Percentiles rank a stretch among this genome's conserved stretches.
phyloP scores from a whole-genome alignment of 352 stramenopile genomes.

The Pythium apleroticum region DNA sequence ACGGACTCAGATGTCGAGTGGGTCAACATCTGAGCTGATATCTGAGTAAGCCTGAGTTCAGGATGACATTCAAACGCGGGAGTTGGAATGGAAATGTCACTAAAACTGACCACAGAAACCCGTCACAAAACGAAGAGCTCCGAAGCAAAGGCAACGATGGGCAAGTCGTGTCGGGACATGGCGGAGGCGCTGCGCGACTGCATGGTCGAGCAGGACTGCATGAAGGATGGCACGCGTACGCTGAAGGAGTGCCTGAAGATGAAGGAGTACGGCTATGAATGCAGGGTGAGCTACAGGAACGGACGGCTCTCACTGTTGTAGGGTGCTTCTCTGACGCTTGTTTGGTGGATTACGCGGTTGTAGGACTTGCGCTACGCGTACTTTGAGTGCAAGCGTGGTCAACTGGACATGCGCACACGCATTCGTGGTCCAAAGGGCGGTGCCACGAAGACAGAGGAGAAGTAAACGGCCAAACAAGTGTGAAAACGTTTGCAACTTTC shows the following conservation, averaged over 20 bases:
- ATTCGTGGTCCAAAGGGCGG: conserved; percentile 80
- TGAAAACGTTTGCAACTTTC: not conserved
- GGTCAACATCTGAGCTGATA: not conserved
- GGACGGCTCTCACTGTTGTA: not conserved
- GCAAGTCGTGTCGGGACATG: conserved; percentile 84
- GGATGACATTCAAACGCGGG: not conserved
- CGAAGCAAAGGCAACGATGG: conserved; percentile 38
- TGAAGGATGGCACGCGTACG: conserved; percentile 68
- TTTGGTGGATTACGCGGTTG: not conserved
- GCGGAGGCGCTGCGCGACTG: conserved; percentile 77
- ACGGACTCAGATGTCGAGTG: conserved; percentile 4
- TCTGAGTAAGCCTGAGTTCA: not conserved
- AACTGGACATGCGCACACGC: conserved; percentile 82
- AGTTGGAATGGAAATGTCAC: not conserved
- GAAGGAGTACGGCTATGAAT: conserved; percentile 67
- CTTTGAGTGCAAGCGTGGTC: conserved; percentile 84
- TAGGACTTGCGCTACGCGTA: conserved; percentile 78
- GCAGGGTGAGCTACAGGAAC: conserved; percentile 39
- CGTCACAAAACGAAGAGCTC: not conserved
- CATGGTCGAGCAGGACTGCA: conserved; percentile 78
- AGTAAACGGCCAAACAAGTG: conserved; percentile 14
- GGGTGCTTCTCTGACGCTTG: no score
- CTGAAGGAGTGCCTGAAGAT: conserved; percentile 79
- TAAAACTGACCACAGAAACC: not conserved
- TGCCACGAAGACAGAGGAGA: conserved; percentile 43